Conservation (phyloP, 495 filamentous ascomycete species). For the Aspergillus sclerotiicarbonarius region DNA sequence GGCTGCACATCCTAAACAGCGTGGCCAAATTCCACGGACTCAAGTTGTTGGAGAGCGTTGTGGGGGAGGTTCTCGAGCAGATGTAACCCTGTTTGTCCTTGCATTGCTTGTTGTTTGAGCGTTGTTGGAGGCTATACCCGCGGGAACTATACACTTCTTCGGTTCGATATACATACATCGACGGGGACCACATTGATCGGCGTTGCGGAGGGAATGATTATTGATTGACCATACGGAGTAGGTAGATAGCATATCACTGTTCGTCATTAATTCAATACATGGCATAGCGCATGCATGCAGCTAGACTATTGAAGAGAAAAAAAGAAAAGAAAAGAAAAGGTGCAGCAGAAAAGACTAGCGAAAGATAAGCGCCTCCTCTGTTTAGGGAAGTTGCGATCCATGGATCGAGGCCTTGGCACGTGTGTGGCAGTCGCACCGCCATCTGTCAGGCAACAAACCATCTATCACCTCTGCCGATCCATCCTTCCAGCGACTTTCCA, state of each 20-base stretch:
- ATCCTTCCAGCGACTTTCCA: no score
- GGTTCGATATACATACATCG: no score
- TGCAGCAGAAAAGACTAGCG: no score
- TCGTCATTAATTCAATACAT: neutral
- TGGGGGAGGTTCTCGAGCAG: conserved; percentile 54
- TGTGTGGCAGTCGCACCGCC: no score
- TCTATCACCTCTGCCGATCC: no score
- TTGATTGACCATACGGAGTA: conserved; percentile 1
- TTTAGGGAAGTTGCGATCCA: no score
- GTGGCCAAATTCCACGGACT: conserved; percentile 78
- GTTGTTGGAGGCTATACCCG: conserved; percentile 13
- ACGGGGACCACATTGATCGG: neutral
- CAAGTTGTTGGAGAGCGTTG: conserved; percentile 73
- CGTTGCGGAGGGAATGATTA: neutral
- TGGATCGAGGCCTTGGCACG: no score
- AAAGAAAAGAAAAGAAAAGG: no score
- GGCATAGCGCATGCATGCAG: no score
- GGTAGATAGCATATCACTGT: neutral
- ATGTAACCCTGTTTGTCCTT: conserved; percentile 25
- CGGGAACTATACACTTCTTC: neutral
- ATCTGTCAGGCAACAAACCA: no score
- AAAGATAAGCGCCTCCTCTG: no score
- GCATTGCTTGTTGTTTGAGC: conserved; percentile 13
- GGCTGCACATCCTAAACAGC: conserved; percentile 64
- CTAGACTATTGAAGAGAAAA: no score